phyloP scores from a whole-genome alignment of 768 basidiomycete genomes.

The Podaxis pistillaris region DNA sequence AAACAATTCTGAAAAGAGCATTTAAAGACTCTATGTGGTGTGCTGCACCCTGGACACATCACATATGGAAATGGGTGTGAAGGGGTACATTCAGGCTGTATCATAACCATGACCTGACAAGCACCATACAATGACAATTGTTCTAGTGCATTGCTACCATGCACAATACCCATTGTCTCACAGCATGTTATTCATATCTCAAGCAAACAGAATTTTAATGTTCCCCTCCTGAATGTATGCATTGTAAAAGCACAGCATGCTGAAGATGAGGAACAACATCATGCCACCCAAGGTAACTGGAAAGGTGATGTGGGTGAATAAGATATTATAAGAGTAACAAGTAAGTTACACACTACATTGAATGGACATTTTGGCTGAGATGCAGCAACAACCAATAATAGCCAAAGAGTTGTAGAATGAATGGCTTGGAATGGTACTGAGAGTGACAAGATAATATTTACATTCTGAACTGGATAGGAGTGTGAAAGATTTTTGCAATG shows the following conservation, averaged over 20 bases:
- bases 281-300: conserved; percentile 82
- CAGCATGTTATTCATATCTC: not conserved
- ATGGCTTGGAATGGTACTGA: conserved; percentile 90
- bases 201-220: conserved; percentile 20
- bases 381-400: conserved; percentile 91
- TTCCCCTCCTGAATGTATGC: conserved; percentile 38
- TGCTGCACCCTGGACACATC: too few relatives aligned
- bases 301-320: not conserved
- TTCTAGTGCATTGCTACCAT: too few relatives aligned
- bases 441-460: conserved; percentile 72
- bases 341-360: conserved; percentile 71
- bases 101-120: too few relatives aligned
- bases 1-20: too few relatives aligned
- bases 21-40: too few relatives aligned
- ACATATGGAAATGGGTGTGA: too few relatives aligned
- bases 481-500: conserved; percentile 1
- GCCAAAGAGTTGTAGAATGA: conserved; percentile 84
- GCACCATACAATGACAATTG: too few relatives aligned
- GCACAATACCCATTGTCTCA: not conserved
- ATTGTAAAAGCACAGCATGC: conserved; percentile 74
- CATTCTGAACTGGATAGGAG: conserved; percentile 56
- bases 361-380: conserved; percentile 92
- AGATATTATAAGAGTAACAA: conserved; percentile 11
- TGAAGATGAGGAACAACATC: conserved; percentile 79
- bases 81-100: too few relatives aligned